Evolutionary conservation across 2,329 filamentous ascomycete genomes (phyloP).

Genomic region (Emericellopsis atlantica): DNA sequence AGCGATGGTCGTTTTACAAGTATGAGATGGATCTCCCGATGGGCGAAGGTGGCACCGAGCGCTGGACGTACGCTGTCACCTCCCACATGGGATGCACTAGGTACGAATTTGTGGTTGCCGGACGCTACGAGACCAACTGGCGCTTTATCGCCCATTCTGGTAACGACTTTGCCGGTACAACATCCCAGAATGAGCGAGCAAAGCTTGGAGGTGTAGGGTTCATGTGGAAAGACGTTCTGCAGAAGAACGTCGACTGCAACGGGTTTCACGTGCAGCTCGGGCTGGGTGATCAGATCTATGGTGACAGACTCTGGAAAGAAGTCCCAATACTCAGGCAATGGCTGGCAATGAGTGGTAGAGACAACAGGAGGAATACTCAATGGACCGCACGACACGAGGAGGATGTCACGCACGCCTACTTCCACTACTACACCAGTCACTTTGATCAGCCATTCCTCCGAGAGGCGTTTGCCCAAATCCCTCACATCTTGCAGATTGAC

Average conservation of each 20-base stretch:
- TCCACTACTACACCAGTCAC: slow-evolving; percentile 97
- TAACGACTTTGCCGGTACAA: slow-evolving; percentile 86
- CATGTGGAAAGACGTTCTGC: slow-evolving; percentile 98
- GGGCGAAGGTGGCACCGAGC: slow-evolving; percentile 66
- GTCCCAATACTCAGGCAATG: slow-evolving; percentile 89
- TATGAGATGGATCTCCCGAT: slow-evolving; percentile 87
- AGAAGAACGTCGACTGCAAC: slow-evolving; percentile 92
- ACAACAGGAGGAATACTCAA: slow-evolving; percentile 75
- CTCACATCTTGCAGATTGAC: slow-evolving; percentile 83
- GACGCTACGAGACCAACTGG: slow-evolving; percentile 83
- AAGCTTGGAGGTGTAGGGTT: slow-evolving; percentile 81
- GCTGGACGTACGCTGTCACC: slow-evolving; percentile 97
- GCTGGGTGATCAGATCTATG: slow-evolving; percentile 88
- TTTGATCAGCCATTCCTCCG: slow-evolving; percentile 93
- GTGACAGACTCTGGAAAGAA: slow-evolving; percentile 91
- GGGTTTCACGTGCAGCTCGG: slow-evolving; percentile 93
- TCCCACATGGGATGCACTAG: slow-evolving; percentile 95
- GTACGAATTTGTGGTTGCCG: slow-evolving; percentile 93
- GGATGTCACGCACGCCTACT: slow-evolving; percentile 91
- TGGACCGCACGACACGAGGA: slow-evolving; percentile 96
- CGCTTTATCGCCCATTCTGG: slow-evolving; percentile 92
- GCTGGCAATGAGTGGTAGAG: slow-evolving; percentile 85
- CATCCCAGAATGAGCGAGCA: slow-evolving; percentile 72
- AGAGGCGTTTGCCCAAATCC: slow-evolving; percentile 95
- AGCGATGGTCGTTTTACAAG: slow-evolving; percentile 90